Evolutionary conservation across 108 stramenopile species (phyloP).

Genomic region (Chaetoceros tenuissimus): DNA sequence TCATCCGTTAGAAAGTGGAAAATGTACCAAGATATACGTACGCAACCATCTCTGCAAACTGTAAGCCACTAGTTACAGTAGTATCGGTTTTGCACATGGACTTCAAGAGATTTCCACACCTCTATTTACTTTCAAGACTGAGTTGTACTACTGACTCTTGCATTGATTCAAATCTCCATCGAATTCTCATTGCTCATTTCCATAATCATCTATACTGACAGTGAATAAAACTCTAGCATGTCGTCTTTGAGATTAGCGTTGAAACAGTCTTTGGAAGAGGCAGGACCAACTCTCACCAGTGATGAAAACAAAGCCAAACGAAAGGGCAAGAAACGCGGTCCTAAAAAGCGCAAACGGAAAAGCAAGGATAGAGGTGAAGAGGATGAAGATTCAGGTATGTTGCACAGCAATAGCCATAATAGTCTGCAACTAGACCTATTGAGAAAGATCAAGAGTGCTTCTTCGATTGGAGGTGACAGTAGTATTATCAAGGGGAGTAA

Average conservation of each 20-base stretch:
- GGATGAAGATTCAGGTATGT: background rate
- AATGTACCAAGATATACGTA: no score
- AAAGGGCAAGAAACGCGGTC: background rate
- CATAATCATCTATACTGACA: no score
- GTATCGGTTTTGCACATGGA: no score
- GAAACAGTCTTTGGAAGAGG: conserved; percentile 76
- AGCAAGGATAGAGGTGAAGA: background rate
- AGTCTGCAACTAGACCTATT: background rate
- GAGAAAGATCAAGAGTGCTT: background rate
- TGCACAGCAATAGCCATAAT: background rate
- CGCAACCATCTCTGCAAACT: no score
- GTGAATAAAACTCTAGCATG: no score
- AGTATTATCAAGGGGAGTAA: background rate
- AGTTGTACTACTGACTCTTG: no score
- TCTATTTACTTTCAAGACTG: no score
- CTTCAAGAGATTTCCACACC: no score
- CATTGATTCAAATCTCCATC: no score
- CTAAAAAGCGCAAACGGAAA: background rate
- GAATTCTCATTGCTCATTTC: no score
- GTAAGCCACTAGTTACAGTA: no score
- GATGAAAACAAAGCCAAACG: background rate
- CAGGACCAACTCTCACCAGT: conserved; percentile 8
- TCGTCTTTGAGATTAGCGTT: conserved; percentile 78
- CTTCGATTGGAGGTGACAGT: background rate
- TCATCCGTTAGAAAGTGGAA: no score